These are phyloP conservation scores for Physcia stellaris DNA, from an alignment of 495 filamentous ascomycete species.

Conservation along the genomic window DNA sequence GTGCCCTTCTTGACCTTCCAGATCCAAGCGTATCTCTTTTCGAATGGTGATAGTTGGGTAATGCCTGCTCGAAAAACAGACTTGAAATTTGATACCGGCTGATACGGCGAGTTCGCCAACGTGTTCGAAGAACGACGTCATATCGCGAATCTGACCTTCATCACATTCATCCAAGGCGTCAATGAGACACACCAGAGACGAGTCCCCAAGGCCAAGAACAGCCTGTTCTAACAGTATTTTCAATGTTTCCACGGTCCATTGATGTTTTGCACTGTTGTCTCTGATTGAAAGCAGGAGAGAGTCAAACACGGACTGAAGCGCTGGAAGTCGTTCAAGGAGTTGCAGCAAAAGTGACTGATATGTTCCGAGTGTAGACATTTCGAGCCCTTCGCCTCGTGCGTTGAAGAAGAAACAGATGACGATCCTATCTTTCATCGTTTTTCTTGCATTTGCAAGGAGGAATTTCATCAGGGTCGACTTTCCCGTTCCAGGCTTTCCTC, in stretches of 20 bases:
- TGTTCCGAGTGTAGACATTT: conserved; percentile 33
- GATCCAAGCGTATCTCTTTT: conserved; percentile 6
- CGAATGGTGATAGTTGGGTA: conserved; percentile 20
- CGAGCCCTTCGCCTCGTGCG: conserved; percentile 26
- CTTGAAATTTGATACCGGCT: conserved; percentile 5
- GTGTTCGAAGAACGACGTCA: conserved; percentile 23
- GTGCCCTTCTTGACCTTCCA: conserved; percentile 14
- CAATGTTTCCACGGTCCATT: conserved; percentile 19
- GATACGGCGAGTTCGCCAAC: conserved; percentile 13
- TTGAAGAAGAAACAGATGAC: conserved; percentile 32
- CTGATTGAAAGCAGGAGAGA: too few species aligned
- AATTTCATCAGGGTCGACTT: conserved; percentile 31
- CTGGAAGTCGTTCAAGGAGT: conserved; percentile 12
- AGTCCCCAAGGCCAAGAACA: conserved; percentile 12
- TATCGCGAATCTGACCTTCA: conserved; percentile 20
- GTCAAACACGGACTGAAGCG: conserved; percentile 14
- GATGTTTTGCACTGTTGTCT: background rate
- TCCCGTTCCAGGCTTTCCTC: conserved; percentile 31
- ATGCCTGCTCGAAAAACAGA: conserved; percentile 25
- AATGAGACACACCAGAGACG: conserved; percentile 21
- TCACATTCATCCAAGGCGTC: conserved; percentile 32
- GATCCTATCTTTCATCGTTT: conserved; percentile 6
- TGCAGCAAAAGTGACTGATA: conserved; percentile 29
- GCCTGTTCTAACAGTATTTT: conserved; percentile 18
- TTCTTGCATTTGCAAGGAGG: conserved; percentile 7